Evolutionary conservation across 148 eudicot species (phyloP).

Genomic region (Rhododendron henanense): DNA sequence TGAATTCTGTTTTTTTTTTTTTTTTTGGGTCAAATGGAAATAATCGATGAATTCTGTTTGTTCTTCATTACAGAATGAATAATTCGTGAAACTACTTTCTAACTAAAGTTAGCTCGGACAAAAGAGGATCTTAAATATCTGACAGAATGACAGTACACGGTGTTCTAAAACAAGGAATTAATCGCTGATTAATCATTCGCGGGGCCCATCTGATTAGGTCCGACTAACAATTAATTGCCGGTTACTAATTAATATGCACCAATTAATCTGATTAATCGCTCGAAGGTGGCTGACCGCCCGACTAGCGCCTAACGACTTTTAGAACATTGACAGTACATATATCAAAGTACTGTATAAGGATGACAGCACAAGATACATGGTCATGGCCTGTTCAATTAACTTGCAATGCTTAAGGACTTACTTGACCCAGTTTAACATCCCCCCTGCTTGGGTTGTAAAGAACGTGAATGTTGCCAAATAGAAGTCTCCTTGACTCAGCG

Average conservation of each 20-base stretch:
- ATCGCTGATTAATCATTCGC: too few species aligned
- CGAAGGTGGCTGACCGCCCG: too few species aligned
- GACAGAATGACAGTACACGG: not conserved
- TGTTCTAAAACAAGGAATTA: too few species aligned
- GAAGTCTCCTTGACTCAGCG: constrained; percentile 17
- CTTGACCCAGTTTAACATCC: constrained; percentile 37
- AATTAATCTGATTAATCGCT: too few species aligned
- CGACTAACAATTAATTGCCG: too few species aligned
- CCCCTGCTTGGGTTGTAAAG: constrained; percentile 32
- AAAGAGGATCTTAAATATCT: too few species aligned
- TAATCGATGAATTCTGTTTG: not conserved
- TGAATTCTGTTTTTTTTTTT: too few species aligned
- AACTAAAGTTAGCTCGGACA: not conserved
- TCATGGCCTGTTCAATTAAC: not conserved
- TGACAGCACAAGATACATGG: not conserved
- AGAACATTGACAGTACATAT: not conserved
- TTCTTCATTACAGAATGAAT: not conserved
- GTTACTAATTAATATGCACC: too few species aligned
- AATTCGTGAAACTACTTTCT: not conserved
- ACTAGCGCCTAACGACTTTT: too few species aligned
- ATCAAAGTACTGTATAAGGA: not conserved
- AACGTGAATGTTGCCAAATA: constrained; percentile 34
- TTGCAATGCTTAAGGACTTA: constrained; percentile 15
- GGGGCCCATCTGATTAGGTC: too few species aligned
- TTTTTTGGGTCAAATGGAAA: too few species aligned